A percentile compares a stretch with the other conserved stretches of the same genome.
Conservation (phyloP, 2,329 filamentous ascomycete genomes). For the Curvularia lunata region DNA sequence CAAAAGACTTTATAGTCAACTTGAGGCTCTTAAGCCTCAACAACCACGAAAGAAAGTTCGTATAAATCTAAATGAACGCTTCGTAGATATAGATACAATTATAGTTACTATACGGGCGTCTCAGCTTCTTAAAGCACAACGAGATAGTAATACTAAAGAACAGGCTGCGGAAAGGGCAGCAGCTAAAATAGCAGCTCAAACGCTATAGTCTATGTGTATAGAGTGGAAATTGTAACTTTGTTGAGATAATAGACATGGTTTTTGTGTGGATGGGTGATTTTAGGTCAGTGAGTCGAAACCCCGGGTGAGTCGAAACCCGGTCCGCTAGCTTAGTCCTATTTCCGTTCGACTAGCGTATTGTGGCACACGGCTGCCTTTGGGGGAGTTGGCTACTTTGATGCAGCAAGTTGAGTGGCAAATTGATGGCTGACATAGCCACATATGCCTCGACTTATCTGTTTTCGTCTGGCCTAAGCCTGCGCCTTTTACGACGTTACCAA, state of each 20-base stretch:
- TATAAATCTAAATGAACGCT: constrained; percentile 5
- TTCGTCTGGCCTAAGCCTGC: not conserved
- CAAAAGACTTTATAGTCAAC: constrained; percentile 5
- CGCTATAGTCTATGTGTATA: constrained; percentile 11
- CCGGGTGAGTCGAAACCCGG: too few relatives aligned
- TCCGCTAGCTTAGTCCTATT: not conserved
- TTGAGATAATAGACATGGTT: constrained; percentile 7
- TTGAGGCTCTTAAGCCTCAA: constrained; percentile 8
- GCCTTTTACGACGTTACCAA: not conserved
- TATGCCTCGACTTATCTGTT: not conserved
- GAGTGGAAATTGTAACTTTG: constrained; percentile 4
- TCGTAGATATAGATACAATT: constrained; percentile 6
- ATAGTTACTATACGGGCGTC: constrained; percentile 2
- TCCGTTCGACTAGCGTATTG: not conserved
- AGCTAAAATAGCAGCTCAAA: constrained; percentile 12
- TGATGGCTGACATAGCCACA: too few relatives aligned
- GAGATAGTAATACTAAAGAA: constrained; percentile 2
- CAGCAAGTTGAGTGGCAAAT: too few relatives aligned
- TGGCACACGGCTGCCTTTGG: too few relatives aligned
- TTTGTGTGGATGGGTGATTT: too few relatives aligned
- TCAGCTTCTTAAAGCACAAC: constrained; percentile 1
- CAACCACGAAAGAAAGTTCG: constrained; percentile 1
- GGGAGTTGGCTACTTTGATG: too few relatives aligned
- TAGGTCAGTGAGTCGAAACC: too few relatives aligned
- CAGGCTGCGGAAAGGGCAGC: constrained; percentile 3